Evolutionary conservation across 768 basidiomycete species (phyloP).

Genomic region (Paxillus involutus): DNA sequence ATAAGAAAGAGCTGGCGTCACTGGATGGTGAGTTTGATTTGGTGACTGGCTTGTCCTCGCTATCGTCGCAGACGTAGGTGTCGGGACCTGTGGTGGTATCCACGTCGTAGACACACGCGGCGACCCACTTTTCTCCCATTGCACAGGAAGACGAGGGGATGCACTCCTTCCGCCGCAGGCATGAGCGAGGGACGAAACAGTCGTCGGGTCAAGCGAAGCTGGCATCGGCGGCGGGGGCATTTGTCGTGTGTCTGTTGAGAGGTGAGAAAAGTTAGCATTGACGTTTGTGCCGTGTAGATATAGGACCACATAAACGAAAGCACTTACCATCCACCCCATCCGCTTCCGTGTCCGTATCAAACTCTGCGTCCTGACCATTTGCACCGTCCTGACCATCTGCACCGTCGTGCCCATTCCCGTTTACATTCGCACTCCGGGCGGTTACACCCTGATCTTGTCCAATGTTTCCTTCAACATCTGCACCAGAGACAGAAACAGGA

Average conservation of each 20-base stretch:
- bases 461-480: not conserved
- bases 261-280: conserved; percentile 6
- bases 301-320: not conserved
- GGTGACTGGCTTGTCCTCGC: conserved; percentile 7
- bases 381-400: conserved; percentile 19
- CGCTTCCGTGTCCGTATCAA: conserved; percentile 30
- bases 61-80: conserved; percentile 1
- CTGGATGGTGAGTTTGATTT: not conserved
- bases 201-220: conserved; percentile 41
- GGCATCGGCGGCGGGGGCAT: conserved; percentile 58
- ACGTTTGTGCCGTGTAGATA: not conserved
- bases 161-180: conserved; percentile 12
- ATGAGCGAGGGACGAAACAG: conserved; percentile 30
- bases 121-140: conserved; percentile 14
- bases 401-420: conserved; percentile 13
- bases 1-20: not conserved
- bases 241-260: conserved; percentile 33
- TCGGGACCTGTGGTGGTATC: conserved; percentile 9
- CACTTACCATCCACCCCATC: conserved; percentile 26
- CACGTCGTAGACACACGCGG: conserved; percentile 9
- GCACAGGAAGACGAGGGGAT: conserved; percentile 20
- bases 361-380: conserved; percentile 31
- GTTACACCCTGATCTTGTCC: not conserved
- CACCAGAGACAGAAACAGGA: conserved; percentile 12
- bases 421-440: not conserved